These are phyloP conservation scores for Plasmodium coatneyi DNA, from an alignment of 169 alveolate species.

Conservation along the genomic window DNA sequence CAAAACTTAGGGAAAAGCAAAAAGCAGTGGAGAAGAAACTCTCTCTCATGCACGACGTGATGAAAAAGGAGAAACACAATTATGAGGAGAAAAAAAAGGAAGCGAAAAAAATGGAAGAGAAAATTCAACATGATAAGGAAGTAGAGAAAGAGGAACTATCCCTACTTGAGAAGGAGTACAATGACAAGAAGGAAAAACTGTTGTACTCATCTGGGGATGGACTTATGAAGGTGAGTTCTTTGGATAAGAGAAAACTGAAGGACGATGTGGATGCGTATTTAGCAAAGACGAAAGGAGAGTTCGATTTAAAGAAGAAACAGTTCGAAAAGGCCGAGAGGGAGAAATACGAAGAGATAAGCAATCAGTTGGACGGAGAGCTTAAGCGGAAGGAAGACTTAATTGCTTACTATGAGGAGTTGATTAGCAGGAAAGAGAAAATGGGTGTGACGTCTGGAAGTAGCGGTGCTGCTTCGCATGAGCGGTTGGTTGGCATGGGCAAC, in stretches of 20 bases:
- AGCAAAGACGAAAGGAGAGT: constrained; percentile 20
- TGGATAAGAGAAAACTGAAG: constrained; percentile 41
- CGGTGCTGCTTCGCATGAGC: neutral
- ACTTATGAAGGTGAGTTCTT: constrained; percentile 12
- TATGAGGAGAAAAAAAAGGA: neutral
- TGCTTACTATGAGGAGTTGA: constrained; percentile 43
- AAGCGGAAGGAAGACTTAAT: constrained; percentile 38
- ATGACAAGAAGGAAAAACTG: constrained; percentile 26
- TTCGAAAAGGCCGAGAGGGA: constrained; percentile 36
- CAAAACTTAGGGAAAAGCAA: neutral
- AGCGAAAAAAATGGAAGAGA: neutral
- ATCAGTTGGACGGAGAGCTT: constrained; percentile 33
- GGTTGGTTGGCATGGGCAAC: neutral
- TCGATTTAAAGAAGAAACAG: constrained; percentile 28
- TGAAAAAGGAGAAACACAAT: neutral
- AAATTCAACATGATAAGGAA: neutral
- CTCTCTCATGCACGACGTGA: neutral
- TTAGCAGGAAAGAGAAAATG: constrained; percentile 6
- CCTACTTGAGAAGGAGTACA: constrained; percentile 71
- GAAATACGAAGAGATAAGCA: constrained; percentile 6
- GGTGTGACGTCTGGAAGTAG: neutral
- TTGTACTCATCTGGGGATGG: neutral
- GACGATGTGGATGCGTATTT: constrained; percentile 36
- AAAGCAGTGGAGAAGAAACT: neutral
- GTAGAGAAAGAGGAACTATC: constrained; percentile 8